Evolutionary conservation across 1,284 basidiomycete genomes (phyloP), one percentile per base, ranked within the genome.

Genomic region (Ustilago vetiveriae): DNA sequence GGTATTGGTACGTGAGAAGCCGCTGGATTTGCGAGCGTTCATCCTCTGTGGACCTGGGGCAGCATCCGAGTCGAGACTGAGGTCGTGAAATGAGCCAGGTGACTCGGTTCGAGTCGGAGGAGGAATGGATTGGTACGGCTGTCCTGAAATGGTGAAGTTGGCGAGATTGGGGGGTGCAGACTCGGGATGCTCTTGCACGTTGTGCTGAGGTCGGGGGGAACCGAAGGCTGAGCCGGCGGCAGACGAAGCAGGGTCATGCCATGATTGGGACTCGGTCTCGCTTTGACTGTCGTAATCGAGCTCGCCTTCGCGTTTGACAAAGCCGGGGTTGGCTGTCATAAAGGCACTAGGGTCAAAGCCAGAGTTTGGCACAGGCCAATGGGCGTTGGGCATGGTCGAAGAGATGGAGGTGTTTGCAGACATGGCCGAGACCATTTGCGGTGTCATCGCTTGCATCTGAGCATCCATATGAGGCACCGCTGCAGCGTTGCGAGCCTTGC

Each of bases 1-100:
- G 35, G 62, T 72, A 41, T 59, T 70, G 45, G 60, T 70, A n/a
- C 67, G 47, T 3, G 67, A 56, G 42, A 70, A 70, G 11, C 67
- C 67, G 39, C 67, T 70, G 37, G 67, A 70, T 35, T 64, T 64
- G 24, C 53, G 26, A 16, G 53, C 26, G 9, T 45, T 33, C 14
- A 71, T 53, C 33, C 33, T 43, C n/a, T 47, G 46, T 3, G 69
- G 66, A 9, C 46, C 66, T 16, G 66, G 66, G 36, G 66, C 58
- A 29, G 43, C 66, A 21, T 63, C 59, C 4, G 66, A 45, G 17
- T 59, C 60, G 23, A 70, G 54, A 24, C 45, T 37, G 48, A 60
- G 49, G 13, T 63, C 49, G 40, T 60, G 50, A 51, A 59, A 65
- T 4, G 66, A 73, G 30, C 56, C 58, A 2, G 64, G 72, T n/a